Evolutionary conservation across 2,329 filamentous ascomycete genomes (phyloP).

Genomic region (Stagonosporopsis vannaccii): DNA sequence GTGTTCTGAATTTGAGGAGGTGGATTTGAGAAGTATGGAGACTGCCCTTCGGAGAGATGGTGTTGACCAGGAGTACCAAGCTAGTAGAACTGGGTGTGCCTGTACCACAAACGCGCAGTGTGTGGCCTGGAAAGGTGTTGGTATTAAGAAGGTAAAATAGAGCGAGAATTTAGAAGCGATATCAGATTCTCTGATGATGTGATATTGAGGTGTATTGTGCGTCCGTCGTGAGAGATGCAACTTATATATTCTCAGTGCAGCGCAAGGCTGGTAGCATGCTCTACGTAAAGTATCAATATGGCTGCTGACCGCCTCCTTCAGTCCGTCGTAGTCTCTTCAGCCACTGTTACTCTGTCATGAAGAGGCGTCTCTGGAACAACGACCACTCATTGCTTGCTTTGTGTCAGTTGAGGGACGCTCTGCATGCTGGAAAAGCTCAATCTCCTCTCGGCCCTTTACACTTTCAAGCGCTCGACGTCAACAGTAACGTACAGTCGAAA

Average conservation of each 20-base stretch:
- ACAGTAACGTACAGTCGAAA: not conserved
- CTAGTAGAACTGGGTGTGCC: constrained; percentile 2
- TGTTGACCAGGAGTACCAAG: not conserved
- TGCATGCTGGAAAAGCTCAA: not conserved
- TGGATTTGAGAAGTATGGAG: not conserved
- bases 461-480: not conserved
- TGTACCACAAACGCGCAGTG: constrained; percentile 6
- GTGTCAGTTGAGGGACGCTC: not conserved
- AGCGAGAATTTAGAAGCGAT: not conserved
- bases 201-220: not conserved
- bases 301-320: constrained; percentile 29
- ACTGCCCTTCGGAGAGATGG: not conserved
- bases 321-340: constrained; percentile 31
- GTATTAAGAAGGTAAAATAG: not conserved
- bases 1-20: not conserved
- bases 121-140: not conserved
- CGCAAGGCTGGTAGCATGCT: constrained; percentile 17
- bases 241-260: constrained; percentile 25
- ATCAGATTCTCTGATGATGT: not conserved
- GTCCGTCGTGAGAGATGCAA: not conserved
- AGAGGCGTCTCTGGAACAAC: constrained; percentile 22
- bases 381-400: constrained; percentile 16
- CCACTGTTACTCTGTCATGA: constrained; percentile 37
- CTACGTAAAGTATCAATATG: constrained; percentile 16
- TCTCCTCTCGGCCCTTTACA: not conserved